These are phyloP conservation scores for Clarireedia homoeocarpa DNA, from an alignment of 2,329 filamentous ascomycete species.

Conservation along the genomic window DNA sequence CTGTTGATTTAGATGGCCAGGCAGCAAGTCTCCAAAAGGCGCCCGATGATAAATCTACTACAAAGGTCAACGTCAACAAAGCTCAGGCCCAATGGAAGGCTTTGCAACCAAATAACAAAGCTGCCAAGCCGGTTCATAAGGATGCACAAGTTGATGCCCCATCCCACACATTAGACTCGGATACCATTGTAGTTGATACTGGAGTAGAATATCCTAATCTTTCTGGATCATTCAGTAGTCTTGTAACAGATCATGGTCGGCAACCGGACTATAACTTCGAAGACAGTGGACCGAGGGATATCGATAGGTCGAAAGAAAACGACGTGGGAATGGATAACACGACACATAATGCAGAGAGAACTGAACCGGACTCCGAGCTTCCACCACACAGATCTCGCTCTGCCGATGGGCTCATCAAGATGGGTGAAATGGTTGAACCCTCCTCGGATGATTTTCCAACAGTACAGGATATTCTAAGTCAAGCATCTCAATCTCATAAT, in stretches of 20 bases:
- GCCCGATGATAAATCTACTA: not conserved
- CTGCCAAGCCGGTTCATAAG: not conserved
- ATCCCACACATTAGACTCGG: not conserved
- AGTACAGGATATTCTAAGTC: conserved; percentile 20
- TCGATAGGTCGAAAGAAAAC: conserved; percentile 9
- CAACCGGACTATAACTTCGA: conserved; percentile 40
- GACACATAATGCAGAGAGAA: not conserved
- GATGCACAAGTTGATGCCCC: not conserved
- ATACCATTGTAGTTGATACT: conserved; percentile 3
- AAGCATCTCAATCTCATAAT: conserved; percentile 26
- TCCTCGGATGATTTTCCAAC: conserved; percentile 20
- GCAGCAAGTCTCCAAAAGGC: not conserved
- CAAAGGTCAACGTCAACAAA: conserved; percentile 7
- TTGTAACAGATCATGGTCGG: conserved; percentile 40
- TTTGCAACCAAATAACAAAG: conserved; percentile 10
- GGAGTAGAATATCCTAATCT: conserved; percentile 24
- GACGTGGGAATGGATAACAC: conserved; percentile 6
- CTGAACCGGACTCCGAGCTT: not conserved
- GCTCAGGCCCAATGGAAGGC: conserved; percentile 18
- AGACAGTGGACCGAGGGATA: conserved; percentile 18
- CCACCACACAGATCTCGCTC: not conserved
- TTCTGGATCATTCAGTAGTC: conserved; percentile 31
- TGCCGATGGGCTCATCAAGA: not conserved
- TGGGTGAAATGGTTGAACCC: conserved; percentile 2
- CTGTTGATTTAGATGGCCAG: not conserved